Evolutionary conservation across 1,284 basidiomycete species (phyloP).

Genomic region (Polyporus tsugae): DNA sequence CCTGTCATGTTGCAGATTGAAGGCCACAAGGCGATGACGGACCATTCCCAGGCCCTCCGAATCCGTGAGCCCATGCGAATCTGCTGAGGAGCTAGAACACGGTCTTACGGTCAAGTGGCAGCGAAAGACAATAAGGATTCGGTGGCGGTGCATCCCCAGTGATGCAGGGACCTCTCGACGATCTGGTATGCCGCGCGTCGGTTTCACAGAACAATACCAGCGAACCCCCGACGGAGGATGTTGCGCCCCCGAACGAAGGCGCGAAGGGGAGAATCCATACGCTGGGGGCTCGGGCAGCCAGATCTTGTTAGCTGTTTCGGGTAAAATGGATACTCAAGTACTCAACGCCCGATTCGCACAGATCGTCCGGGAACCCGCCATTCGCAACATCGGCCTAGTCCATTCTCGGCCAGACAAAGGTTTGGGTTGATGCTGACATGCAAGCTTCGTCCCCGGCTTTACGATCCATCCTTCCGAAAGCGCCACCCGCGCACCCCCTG

Average conservation of each 20-base stretch:
- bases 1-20: neutral
- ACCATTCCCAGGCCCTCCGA: neutral
- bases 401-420: constrained; percentile 5
- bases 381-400: neutral
- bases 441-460: neutral
- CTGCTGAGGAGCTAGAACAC: neutral
- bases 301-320: neutral
- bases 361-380: neutral
- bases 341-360: constrained; percentile 10
- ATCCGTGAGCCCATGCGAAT: neutral
- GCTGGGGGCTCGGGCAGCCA: neutral
- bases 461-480: constrained; percentile 7
- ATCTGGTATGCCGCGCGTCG: constrained; percentile 5
- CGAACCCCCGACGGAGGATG: neutral
- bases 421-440: constrained; percentile 9
- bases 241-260: neutral
- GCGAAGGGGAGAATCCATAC: neutral
- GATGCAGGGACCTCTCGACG: constrained; percentile 6
- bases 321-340: constrained; percentile 8
- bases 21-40: neutral
- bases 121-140: constrained; percentile 21
- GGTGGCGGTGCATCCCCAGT: constrained; percentile 18
- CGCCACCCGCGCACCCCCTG: neutral
- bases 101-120: constrained; percentile 8
- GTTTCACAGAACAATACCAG: constrained; percentile 10